Evolutionary conservation across 1,284 basidiomycete genomes (phyloP), one percentile per base, ranked within the genome.

Genomic region (Trametes pubescens): DNA sequence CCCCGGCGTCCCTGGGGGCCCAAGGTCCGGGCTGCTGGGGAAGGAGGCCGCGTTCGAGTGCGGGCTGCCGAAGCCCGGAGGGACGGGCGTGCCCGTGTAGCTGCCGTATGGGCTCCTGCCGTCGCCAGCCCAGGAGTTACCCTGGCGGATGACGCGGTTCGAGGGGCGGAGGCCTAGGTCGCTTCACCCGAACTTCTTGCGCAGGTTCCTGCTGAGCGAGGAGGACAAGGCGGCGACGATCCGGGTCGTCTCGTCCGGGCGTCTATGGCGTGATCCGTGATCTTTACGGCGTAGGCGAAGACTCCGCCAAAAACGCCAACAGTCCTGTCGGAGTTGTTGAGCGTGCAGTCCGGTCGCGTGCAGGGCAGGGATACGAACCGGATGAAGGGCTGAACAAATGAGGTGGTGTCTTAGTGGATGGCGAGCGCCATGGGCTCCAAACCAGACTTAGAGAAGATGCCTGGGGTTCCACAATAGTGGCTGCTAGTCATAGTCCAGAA

Each of bases 391-490:
- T 96, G 90, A 1, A 91, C 75, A 49, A 99, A 78, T 0, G 87
- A 82, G 0, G 92, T 95, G 1, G 95, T 97, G 9, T 95, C 87
- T 77, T 98, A 94, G 67, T 91, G 86, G 54, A 99, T 88, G 0
- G 87, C 92, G 69, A 99, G 84, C 11, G 86, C 84, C 77, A 99
- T 85, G 1, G 96, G 95, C 74, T 99, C 97, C 32, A 99, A 80
- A 67, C 99, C 97, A 75, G 95, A 98, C 76, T 97, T 96, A 89
- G 96, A 96, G 82, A 96, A 97, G 73, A 97, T 96, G 18, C 95
- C 95, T 0, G 97, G 97, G 0, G 94, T 91, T 4, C 92, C 94
- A 29, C 82, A 78, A 64, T 92, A 87, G 73, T 95, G 93, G n/a
- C n/a, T n/a, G n/a, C n/a, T n/a, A n/a, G n/a, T n/a, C n/a, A n/a